phyloP scores from a whole-genome alignment of 208 protist species.

The Leishmania lainsoni region DNA sequence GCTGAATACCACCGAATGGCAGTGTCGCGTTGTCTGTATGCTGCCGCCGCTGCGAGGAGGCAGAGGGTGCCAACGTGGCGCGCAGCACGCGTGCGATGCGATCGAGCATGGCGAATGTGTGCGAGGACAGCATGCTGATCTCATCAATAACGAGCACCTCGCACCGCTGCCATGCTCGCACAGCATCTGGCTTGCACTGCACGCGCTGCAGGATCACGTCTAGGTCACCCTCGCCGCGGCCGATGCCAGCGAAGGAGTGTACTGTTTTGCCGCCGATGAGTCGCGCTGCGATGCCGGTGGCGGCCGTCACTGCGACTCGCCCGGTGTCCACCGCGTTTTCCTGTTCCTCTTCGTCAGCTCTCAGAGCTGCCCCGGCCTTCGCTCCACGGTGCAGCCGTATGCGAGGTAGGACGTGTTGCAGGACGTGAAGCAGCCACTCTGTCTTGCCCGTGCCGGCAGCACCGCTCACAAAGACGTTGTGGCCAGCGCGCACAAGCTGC shows the following conservation, averaged over 20 bases:
- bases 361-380: background rate
- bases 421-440: constrained; percentile 59
- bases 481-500: constrained; percentile 41
- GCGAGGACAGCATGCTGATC: constrained; percentile 78
- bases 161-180: constrained; percentile 57
- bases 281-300: constrained; percentile 78
- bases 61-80: constrained; percentile 1
- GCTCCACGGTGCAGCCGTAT: background rate
- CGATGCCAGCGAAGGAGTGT: constrained; percentile 72
- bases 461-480: constrained; percentile 80
- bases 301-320: constrained; percentile 57
- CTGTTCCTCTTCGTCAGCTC: background rate
- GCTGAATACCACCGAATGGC: constrained; percentile 89
- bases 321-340: constrained; percentile 2
- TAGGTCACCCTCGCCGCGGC: constrained; percentile 41
- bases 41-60: background rate
- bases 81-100: constrained; percentile 67
- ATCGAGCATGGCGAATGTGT: constrained; percentile 76
- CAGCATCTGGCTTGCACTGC: constrained; percentile 28
- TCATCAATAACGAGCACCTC: constrained; percentile 85
- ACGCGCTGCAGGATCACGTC: constrained; percentile 39
- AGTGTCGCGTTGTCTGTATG: constrained; percentile 2
- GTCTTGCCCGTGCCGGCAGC: constrained; percentile 86
- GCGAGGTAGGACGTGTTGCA: constrained; percentile 40
- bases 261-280: constrained; percentile 76